These are phyloP conservation scores for Colletotrichum acutatum DNA, from an alignment of 2,329 filamentous ascomycete species.

Conservation along the genomic window DNA sequence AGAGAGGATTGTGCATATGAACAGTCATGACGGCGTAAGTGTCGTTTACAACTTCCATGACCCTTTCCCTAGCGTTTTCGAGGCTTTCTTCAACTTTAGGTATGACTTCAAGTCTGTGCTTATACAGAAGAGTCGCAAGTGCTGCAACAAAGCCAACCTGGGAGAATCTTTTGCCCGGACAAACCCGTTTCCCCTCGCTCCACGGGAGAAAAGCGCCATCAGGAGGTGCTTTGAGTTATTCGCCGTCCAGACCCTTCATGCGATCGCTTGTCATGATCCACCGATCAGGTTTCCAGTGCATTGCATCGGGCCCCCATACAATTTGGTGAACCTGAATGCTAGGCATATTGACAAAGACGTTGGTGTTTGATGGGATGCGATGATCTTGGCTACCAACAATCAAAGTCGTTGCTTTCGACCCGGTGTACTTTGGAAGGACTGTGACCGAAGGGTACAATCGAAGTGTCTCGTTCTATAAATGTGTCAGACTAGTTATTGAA, in stretches of 20 bases:
- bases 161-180: neutral
- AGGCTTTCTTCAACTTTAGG: neutral
- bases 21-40: conserved; percentile 3
- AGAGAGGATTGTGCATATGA: neutral
- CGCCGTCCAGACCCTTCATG: neutral
- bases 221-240: neutral
- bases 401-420: neutral
- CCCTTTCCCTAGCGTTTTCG: neutral
- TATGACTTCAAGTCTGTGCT: neutral
- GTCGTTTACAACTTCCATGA: neutral
- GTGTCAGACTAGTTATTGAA: neutral
- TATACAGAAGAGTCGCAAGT: neutral
- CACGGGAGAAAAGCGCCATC: neutral
- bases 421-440: neutral
- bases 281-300: neutral
- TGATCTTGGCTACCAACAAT: neutral
- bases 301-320: neutral
- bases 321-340: neutral
- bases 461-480: neutral
- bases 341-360: neutral
- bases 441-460: neutral
- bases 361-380: neutral
- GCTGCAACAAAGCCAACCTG: conserved; percentile 1
- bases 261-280: neutral
- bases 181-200: neutral